Evolutionary conservation across 352 stramenopile genomes (phyloP), one percentile per base, ranked within the genome.

Genomic region (Saprolegnia parasitica): DNA sequence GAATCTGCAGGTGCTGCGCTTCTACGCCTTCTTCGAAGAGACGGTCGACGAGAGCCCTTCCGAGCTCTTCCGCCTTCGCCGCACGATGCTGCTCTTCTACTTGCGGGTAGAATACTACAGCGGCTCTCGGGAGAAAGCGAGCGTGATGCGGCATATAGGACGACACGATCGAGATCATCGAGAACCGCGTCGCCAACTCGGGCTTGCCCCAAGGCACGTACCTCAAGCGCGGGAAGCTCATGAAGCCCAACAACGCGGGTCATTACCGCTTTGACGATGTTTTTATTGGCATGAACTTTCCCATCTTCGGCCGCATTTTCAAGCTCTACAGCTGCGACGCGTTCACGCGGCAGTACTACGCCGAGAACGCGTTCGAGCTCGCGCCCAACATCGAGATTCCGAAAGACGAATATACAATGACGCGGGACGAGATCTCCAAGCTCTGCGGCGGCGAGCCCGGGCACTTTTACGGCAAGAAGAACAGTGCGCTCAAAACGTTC

Each of bases 111-210:
- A 11, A 56, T 9, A 11, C 42, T 11, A 42, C n/a, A 18, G 21
- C n/a, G 39, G 15, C 39, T n/a, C n/a, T n/a, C n/a, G n/a, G n/a
- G n/a, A n/a, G 52, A 58, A 8, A 58, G 52, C 8, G 8, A 15
- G 32, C 40, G 8, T 18, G 45, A 8, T 57, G 29, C 20, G 9
- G 26, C 13, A 9, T 6, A 58, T 60, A 60, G 29, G 90, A 97
- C 70, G 83, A 95, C 56, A 96, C 84, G 24, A 91, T 96, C 45
- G 79, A 96, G 78, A 94, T 97, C 67, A 87, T 91, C 56, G 90
- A 97, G 75, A 78, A 86, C 35, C 81, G 81, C 42, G 73, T 81
- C 5, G 67, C 78, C 46, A 97, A 97, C 77, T 93, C 83, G 62
- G 90, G 90, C 10, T 91, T 96, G 39, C 80, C 81, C 4, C 86